These are phyloP conservation scores for Phytophthora lateralis DNA, from an alignment of 352 stramenopile species.

Conservation along the genomic window DNA sequence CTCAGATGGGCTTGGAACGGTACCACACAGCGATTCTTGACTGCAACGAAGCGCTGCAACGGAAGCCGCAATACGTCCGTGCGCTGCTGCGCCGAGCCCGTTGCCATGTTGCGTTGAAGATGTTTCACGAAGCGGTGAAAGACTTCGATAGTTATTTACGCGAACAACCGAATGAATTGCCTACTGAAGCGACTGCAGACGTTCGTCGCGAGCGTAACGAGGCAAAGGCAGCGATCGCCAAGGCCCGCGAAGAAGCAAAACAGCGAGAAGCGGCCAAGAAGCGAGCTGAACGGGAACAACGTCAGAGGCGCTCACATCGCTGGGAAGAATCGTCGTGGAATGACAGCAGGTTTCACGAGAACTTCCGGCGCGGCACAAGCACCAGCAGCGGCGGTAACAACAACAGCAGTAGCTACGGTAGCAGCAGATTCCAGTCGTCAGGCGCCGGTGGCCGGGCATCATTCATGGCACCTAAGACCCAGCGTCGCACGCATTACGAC, in stretches of 20 bases:
- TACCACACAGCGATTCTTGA: slow-evolving; percentile 74
- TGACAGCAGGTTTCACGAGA: slow-evolving; percentile 57
- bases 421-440: slow-evolving; percentile 28
- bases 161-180: slow-evolving; percentile 39
- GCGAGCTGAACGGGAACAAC: slow-evolving; percentile 50
- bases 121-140: slow-evolving; percentile 64
- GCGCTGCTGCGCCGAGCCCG: slow-evolving; percentile 71
- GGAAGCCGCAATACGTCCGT: slow-evolving; percentile 62
- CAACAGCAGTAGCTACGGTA: slow-evolving; percentile 9
- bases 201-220: slow-evolving; percentile 57
- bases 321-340: slow-evolving; percentile 54
- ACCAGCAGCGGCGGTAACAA: slow-evolving; percentile 16
- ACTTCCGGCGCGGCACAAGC: slow-evolving; percentile 41
- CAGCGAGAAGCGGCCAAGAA: slow-evolving; percentile 47
- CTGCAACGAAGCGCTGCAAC: slow-evolving; percentile 72
- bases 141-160: slow-evolving; percentile 80
- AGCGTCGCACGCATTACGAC: slow-evolving; percentile 78
- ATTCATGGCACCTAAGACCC: slow-evolving; percentile 41
- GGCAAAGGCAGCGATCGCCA: slow-evolving; percentile 55
- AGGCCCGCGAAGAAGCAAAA: slow-evolving; percentile 42
- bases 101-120: slow-evolving; percentile 65
- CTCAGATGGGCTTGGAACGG: slow-evolving; percentile 73
- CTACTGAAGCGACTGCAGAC: slow-evolving; percentile 27
- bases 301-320: slow-evolving; percentile 38
- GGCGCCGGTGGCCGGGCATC: slow-evolving; percentile 27